Base-by-base conservation (phyloP, 2,329 filamentous ascomycete genomes). In the Aspergillus sp. region DNA sequence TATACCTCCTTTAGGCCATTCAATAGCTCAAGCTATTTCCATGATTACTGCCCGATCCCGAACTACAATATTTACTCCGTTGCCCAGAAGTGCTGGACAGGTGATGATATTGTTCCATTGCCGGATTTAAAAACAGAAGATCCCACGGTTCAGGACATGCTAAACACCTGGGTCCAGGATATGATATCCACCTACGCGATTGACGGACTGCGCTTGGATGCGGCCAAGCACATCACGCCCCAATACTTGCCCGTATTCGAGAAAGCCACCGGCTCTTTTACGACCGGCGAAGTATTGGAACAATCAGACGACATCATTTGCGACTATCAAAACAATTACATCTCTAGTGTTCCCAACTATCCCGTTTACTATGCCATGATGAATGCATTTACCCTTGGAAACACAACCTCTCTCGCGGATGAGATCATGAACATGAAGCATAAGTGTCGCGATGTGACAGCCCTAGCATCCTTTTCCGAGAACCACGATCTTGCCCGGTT, bases 401-500 rank as follows among this genome's bases (percentile, higher is more conserved):
- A 65, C 19, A 64, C 63, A 27, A 57, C 52, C 27, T 56, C 60
- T 10, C 55, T 67, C 35, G 47, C 54, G 7, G 50, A 56, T 20
- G 56, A 57, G 44, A 57, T 67, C 22, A 46, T 53, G 33, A 45
- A 51, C 13, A 60, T 63, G 39, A 56, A 60, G 41, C 45, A 52
- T 4, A 32, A 48, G 15, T 73, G 67, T 47, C 37, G 43, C 1
- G 70, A 81, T 54, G 65, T 74, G 4, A 62, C 70, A 5, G 64
- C 70, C 20, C 62, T 80, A 12, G 76, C 71, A 3, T 73, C 69
- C 0, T 83, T 83, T 54, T 61, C 78, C 6, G 80, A 82, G 57
- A 83, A 82, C 60, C 80, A 83, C 56, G 80, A 83, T 60, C 72
- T 78, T 43, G 58, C 74, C 4, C 77, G 80, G 19, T 81, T 80